phyloP scores from a whole-genome alignment of 225 moss, liverwort and hornwort species.

The Sphagnum contortum region DNA sequence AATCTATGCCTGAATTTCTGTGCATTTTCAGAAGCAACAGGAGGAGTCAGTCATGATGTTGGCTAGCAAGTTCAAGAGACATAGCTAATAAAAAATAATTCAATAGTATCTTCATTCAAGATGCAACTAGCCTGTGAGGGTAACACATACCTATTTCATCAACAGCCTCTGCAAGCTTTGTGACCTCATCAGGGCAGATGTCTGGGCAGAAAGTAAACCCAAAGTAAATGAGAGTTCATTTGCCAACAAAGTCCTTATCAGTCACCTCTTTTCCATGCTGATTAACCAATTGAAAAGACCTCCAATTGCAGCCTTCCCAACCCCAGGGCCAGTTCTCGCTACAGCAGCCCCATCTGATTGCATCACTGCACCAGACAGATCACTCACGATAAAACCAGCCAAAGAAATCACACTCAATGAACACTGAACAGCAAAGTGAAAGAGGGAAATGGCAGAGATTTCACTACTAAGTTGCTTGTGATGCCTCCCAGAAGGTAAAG shows the following conservation, averaged over 20 bases:
- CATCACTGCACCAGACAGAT: conserved; percentile 26
- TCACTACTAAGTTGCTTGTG: too few species aligned
- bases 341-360: conserved; percentile 34
- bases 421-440: background rate
- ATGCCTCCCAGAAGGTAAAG: too few species aligned
- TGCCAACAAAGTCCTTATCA: conserved; percentile 66
- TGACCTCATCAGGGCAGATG: conserved; percentile 73
- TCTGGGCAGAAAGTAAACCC: conserved; percentile 89
- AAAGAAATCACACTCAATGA: too few species aligned
- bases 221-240: conserved; percentile 72
- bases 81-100: too few species aligned
- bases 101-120: too few species aligned
- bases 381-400: background rate
- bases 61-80: too few species aligned
- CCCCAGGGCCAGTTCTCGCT: conserved; percentile 56
- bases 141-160: conserved; percentile 50
- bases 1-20: too few species aligned
- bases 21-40: background rate
- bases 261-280: conserved; percentile 72
- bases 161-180: conserved; percentile 61
- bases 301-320: conserved; percentile 79
- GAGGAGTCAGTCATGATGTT: background rate
- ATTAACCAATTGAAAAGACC: conserved; percentile 83
- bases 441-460: too few species aligned
- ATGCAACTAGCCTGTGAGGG: background rate